A percentile compares a stretch with the other conserved stretches of the same genome.
phyloP scores from a whole-genome alignment of 768 basidiomycete species.

The Boletus sensibilis region DNA sequence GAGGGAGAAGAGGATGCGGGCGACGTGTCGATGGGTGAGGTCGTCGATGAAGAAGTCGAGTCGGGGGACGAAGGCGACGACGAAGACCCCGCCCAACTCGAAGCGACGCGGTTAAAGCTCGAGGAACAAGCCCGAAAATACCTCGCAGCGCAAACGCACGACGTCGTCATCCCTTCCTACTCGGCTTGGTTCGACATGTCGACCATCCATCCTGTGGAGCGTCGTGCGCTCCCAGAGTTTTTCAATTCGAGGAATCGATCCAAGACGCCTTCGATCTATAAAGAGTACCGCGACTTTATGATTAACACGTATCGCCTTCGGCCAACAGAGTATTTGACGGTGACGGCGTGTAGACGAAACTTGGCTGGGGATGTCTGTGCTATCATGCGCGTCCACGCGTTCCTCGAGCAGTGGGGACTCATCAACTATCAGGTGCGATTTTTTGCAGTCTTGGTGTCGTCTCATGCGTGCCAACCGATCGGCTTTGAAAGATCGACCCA shows the following conservation, averaged over 20 bases:
- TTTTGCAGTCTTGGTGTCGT: background rate
- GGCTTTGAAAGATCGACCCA: slow-evolving; percentile 80
- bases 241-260: slow-evolving; percentile 94
- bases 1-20: slow-evolving; percentile 69
- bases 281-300: slow-evolving; percentile 99
- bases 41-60: slow-evolving; percentile 71
- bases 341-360: slow-evolving; percentile 95
- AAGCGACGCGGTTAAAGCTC: slow-evolving; percentile 72
- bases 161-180: slow-evolving; percentile 95
- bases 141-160: slow-evolving; percentile 95
- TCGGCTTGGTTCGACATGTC: slow-evolving; percentile 98
- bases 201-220: slow-evolving; percentile 89
- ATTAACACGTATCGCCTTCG: slow-evolving; percentile 95
- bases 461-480: slow-evolving; percentile 1
- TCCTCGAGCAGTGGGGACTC: slow-evolving; percentile 98
- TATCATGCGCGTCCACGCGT: slow-evolving; percentile 98
- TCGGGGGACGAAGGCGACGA: slow-evolving; percentile 82
- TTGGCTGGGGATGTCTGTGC: slow-evolving; percentile 97
- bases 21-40: slow-evolving; percentile 82
- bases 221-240: slow-evolving; percentile 93
- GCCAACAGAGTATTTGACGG: slow-evolving; percentile 93
- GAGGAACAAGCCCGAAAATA: slow-evolving; percentile 92
- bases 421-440: slow-evolving; percentile 92
- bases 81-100: slow-evolving; percentile 81
- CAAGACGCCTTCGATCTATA: slow-evolving; percentile 96